A percentile compares a stretch with the other conserved stretches of the same genome.
Conservation (phyloP, 495 filamentous ascomycete species). For the Chaetomium cochliodes region DNA sequence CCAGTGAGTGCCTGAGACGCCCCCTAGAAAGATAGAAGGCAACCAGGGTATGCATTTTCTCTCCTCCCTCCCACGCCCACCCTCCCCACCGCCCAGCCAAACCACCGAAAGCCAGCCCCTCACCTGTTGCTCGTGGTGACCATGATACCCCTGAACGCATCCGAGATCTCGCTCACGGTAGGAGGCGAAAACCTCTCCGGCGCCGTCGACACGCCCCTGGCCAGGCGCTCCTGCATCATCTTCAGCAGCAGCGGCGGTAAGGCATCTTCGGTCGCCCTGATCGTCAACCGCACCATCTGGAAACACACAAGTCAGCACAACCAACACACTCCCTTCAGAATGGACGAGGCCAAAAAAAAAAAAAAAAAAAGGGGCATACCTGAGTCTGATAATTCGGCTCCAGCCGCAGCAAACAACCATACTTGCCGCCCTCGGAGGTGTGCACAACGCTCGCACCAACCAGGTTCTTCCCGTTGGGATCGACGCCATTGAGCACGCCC, state of each 20-base stretch:
- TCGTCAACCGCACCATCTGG: conserved; percentile 93
- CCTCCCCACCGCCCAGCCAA: background rate
- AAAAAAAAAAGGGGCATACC: conserved; percentile 50
- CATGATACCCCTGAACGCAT: conserved; percentile 51
- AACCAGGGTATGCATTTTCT: background rate
- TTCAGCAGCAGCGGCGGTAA: conserved; percentile 79
- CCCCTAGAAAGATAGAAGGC: background rate
- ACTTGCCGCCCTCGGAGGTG: conserved; percentile 81
- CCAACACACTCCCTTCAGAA: background rate
- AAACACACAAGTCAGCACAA: conserved; percentile 6
- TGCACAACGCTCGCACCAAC: conserved; percentile 90
- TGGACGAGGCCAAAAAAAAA: background rate
- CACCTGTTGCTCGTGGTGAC: conserved; percentile 37
- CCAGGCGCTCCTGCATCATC: conserved; percentile 79
- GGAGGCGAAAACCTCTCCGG: conserved; percentile 41
- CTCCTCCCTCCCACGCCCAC: background rate
- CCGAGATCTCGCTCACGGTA: conserved; percentile 45
- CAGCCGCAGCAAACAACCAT: conserved; percentile 86
- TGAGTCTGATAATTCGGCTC: conserved; percentile 92
- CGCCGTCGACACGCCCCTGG: conserved; percentile 48
- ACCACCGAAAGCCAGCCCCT: conserved; percentile 1
- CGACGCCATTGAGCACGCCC: conserved; percentile 80
- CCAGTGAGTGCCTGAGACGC: background rate
- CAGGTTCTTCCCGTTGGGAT: conserved; percentile 88
- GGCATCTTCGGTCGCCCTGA: conserved; percentile 87